These are phyloP conservation scores for Geranomyces michiganensis DNA, from an alignment of 192 early-diverging fungal species.

Conservation along the genomic window DNA sequence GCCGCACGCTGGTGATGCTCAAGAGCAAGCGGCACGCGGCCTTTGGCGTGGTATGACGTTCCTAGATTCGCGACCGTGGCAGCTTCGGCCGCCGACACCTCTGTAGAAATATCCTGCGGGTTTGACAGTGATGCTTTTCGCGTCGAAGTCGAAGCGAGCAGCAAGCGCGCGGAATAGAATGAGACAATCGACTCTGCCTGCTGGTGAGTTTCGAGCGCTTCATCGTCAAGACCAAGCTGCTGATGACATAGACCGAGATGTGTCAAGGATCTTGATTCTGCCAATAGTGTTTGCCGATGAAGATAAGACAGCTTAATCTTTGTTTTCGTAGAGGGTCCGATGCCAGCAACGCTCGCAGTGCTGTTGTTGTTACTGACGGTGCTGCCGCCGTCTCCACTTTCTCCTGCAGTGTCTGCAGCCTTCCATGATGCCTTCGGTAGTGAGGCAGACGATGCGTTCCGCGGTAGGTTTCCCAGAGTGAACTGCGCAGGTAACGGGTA, in stretches of 20 bases:
- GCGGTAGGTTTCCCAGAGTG: conserved; percentile 22
- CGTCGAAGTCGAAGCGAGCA: conserved; percentile 18
- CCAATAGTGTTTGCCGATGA: conserved; percentile 52
- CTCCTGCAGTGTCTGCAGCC: not conserved
- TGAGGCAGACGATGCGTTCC: conserved; percentile 23
- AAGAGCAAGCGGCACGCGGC: conserved; percentile 36
- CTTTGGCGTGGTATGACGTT: conserved; percentile 42
- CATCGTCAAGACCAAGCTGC: conserved; percentile 46
- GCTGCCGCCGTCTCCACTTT: not conserved
- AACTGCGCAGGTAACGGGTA: conserved; percentile 46
- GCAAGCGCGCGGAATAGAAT: conserved; percentile 22
- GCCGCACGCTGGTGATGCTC: conserved; percentile 36
- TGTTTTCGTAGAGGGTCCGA: conserved; percentile 27
- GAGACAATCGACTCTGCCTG: conserved; percentile 31
- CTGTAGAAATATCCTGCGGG: conserved; percentile 21
- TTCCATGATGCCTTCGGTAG: not conserved
- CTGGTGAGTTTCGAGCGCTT: conserved; percentile 38
- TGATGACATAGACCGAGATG: conserved; percentile 55
- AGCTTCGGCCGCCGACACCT: conserved; percentile 37
- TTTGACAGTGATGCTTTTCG: conserved; percentile 28
- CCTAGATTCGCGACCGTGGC: conserved; percentile 43
- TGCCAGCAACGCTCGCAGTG: not conserved
- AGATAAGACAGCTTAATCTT: conserved; percentile 54
- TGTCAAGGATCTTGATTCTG: conserved; percentile 51
- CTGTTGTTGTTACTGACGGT: conserved; percentile 6